Conservation (phyloP, 2,329 filamentous ascomycete genomes). For the Intubia oerlemansii region DNA sequence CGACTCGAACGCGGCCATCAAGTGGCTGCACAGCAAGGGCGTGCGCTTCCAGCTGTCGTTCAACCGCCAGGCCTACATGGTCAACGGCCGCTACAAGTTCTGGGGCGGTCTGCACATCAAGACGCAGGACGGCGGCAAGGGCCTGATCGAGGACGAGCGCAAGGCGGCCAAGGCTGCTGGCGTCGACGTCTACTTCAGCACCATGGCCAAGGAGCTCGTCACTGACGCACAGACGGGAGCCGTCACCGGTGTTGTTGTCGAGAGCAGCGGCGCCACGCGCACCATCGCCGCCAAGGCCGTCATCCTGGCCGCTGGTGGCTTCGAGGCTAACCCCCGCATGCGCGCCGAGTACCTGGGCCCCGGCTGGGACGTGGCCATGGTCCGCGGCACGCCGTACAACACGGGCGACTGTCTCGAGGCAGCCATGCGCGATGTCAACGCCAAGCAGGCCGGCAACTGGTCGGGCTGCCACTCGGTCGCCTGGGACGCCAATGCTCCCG, state of each 20-base stretch:
- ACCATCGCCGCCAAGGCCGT: too few relatives aligned
- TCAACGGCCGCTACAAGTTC: constrained; percentile 39
- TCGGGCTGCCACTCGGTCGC: constrained; percentile 42
- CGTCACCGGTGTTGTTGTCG: too few relatives aligned
- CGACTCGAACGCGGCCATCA: constrained; percentile 26
- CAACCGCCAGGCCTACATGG: constrained; percentile 42
- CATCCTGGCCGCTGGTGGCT: too few relatives aligned
- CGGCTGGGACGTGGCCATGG: constrained; percentile 38
- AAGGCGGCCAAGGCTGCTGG: too few relatives aligned
- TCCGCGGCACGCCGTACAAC: constrained; percentile 43
- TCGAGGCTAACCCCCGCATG: constrained; percentile 37
- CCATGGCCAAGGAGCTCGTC: too few relatives aligned
- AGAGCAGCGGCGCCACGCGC: constrained; percentile 7
- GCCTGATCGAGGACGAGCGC: too few relatives aligned
- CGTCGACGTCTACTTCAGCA: too few relatives aligned
- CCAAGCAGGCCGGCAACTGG: constrained; percentile 34
- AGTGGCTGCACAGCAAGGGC: constrained; percentile 33
- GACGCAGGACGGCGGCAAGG: constrained; percentile 35
- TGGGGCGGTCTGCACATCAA: constrained; percentile 45
- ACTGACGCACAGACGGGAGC: too few relatives aligned
- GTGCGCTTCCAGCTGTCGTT: constrained; percentile 38
- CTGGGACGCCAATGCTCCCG: constrained; percentile 41
- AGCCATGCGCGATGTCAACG: constrained; percentile 26
- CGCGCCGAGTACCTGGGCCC: constrained; percentile 31
- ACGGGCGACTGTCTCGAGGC: constrained; percentile 34